Conservation (phyloP, 177 flowering plant species). For the Telopea speciosissima region DNA sequence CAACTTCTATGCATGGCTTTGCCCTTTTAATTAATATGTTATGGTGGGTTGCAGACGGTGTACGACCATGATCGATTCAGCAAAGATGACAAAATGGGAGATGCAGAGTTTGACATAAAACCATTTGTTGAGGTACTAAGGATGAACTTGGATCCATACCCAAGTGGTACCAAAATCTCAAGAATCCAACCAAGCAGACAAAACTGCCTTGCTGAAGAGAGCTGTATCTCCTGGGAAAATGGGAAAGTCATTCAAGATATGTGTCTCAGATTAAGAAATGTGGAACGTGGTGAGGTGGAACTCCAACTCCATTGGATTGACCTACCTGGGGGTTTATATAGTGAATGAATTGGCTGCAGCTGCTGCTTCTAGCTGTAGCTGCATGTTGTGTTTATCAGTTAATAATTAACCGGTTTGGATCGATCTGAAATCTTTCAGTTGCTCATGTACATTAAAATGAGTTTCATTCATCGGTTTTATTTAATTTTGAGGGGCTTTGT, state of each 20-base stretch:
- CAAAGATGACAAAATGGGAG: conserved; percentile 71
- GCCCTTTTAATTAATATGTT: no score
- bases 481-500: no score
- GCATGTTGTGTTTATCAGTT: no score
- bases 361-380: no score
- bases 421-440: no score
- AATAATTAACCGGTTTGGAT: no score
- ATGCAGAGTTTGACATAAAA: conserved; percentile 50
- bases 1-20: no score
- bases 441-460: no score
- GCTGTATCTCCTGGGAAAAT: conserved; percentile 34
- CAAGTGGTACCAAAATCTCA: conserved; percentile 42
- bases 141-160: conserved; percentile 33
- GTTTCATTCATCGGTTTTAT: no score
- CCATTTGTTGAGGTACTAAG: conserved; percentile 40
- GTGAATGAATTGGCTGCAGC: no score
- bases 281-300: conserved; percentile 69
- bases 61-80: conserved; percentile 57
- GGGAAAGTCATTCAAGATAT: conserved; percentile 49
- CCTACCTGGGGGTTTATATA: conserved; percentile 31
- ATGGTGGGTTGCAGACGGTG: conserved; percentile 45
- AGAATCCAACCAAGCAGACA: conserved; percentile 39
- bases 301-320: conserved; percentile 56
- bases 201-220: conserved; percentile 63
- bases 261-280: conserved; percentile 51